Base-by-base conservation (phyloP, 2,329 filamentous ascomycete genomes). In the Cercospora sesami region DNA sequence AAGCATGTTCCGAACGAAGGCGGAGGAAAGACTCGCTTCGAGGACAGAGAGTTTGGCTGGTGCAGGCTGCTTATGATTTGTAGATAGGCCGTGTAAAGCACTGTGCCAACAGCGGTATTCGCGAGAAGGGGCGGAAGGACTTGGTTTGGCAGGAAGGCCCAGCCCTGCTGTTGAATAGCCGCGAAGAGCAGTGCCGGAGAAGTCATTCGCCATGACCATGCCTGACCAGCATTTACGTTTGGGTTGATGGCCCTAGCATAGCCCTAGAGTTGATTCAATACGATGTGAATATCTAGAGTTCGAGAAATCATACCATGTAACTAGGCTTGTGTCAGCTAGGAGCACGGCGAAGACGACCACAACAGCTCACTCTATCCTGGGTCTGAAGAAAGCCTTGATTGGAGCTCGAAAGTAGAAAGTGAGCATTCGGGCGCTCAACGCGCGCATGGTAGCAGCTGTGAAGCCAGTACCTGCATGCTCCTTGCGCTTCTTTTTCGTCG, bases 381-480 rank as follows among this genome's bases (percentile, higher is more conserved):
- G 94, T 69, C 92, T 88, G 81, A 97, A 96, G 78, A 97, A 97
- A 16, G 93, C 91, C 80, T 97, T 97, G 63, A 93, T 91, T 0
- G 94, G 94, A 0, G 93, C 92, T 66, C 93, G 86, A 78, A 97
- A 97, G 81, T 96, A 97, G 75, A 97, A 97, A 26, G 93, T 90
- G 64, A 97, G 86, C 74, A 93, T 84, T 77, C 96, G 91, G 7
- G 92, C 91, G 74, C 90, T 94, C 70, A 97, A 79, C 30, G 93
- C 94, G 58, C 94, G 90, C 71, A 93, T 91, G 48, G 92, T 88
- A 23, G 93, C 93, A 4, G 93, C 93, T 23, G 92, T 93, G n/a
- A 92, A 91, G 59, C 91, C 93, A 16, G 87, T 89, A 12, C 86
- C 85, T 14, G 87, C 86, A 83, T 87, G 86, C 67, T 83, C 86